These are phyloP conservation scores for Saksenaea oblongispora DNA, from an alignment of 371 early-diverging fungal species.

Conservation along the genomic window DNA sequence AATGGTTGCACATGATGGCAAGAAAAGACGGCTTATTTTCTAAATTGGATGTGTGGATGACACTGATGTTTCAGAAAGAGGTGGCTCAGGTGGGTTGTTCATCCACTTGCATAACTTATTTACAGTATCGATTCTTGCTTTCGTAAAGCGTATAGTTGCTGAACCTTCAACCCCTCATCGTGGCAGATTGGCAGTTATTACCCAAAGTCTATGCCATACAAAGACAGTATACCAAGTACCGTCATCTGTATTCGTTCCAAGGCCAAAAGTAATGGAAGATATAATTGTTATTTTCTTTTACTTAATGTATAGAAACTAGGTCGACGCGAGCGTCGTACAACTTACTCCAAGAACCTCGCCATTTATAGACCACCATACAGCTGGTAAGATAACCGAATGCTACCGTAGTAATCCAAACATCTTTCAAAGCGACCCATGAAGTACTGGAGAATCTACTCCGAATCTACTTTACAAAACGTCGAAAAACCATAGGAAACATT, in stretches of 20 bases:
- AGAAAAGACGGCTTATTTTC: conserved; percentile 63
- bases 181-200: conserved; percentile 74
- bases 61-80: conserved; percentile 88
- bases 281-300: not conserved
- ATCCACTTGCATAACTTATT: conserved; percentile 1
- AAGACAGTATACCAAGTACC: conserved; percentile 66
- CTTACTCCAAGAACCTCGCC: conserved; percentile 50
- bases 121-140: conserved; percentile 4
- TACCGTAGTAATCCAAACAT: not conserved
- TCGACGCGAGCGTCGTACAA: conserved; percentile 76
- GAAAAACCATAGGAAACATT: conserved; percentile 73
- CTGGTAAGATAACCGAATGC: conserved; percentile 8
- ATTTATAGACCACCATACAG: conserved; percentile 26
- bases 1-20: conserved; percentile 71
- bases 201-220: conserved; percentile 72
- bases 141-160: conserved; percentile 63
- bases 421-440: conserved; percentile 15
- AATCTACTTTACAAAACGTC: conserved; percentile 70
- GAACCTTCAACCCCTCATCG: conserved; percentile 52
- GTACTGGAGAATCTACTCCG: conserved; percentile 65
- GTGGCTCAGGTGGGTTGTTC: conserved; percentile 63
- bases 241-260: conserved; percentile 69
- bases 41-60: conserved; percentile 60
- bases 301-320: conserved; percentile 24
- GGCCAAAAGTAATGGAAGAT: conserved; percentile 52